Percentiles rank a stretch among this genome's conserved stretches.
Evolutionary conservation across 495 filamentous ascomycete genomes (phyloP).

Genomic region (Penicillium lividum): DNA sequence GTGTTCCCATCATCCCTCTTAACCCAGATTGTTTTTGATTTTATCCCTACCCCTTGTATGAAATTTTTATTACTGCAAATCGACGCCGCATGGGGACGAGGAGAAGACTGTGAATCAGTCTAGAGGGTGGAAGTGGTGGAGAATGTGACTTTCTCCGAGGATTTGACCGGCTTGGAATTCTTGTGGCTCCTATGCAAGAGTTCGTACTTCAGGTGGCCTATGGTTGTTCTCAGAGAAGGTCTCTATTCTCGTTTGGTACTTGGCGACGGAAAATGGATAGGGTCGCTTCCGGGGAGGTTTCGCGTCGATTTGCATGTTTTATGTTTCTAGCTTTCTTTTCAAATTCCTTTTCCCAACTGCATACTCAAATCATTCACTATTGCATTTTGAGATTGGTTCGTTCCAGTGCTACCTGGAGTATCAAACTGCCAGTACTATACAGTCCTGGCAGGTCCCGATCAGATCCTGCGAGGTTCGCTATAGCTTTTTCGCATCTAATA

Average conservation of each 20-base stretch:
- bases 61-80: conserved; percentile 22
- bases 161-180: conserved; percentile 13
- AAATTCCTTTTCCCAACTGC: conserved; percentile 14
- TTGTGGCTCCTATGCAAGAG: conserved; percentile 13
- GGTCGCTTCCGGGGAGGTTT: conserved; percentile 56
- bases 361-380: background rate
- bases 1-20: conserved; percentile 13
- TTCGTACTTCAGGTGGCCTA: conserved; percentile 3
- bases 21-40: conserved; percentile 13
- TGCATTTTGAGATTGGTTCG: conserved; percentile 1
- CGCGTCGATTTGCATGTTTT: conserved; percentile 43
- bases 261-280: conserved; percentile 53
- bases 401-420: background rate
- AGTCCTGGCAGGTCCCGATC: background rate
- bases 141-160: conserved; percentile 18
- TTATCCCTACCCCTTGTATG: conserved; percentile 13
- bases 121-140: conserved; percentile 11
- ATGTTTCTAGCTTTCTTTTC: conserved; percentile 12
- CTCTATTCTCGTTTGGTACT: conserved; percentile 28
- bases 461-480: background rate
- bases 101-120: conserved; percentile 22
- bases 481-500: conserved; percentile 13
- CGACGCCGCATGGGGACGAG: conserved; percentile 33
- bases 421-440: background rate
- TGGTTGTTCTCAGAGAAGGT: conserved; percentile 10